Evolutionary conservation across 1,284 basidiomycete genomes (phyloP), one percentile per base, ranked within the genome.

Genomic region (Coniferiporia weirii): DNA sequence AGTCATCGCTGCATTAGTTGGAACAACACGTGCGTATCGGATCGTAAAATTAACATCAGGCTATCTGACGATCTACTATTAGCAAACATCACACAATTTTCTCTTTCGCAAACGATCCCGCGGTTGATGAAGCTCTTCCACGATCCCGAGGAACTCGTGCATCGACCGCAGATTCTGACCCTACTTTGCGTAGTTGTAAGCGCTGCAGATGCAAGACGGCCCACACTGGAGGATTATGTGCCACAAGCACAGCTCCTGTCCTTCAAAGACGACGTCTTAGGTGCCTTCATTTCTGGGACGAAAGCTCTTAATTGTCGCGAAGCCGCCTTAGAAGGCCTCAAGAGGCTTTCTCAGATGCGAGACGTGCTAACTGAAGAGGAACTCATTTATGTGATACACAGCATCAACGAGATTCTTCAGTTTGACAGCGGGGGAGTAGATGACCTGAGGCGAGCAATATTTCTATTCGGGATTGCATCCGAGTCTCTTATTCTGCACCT

Each of bases 211-310:
- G 78, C 79, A 4, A 68, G 66, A 7, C 59, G 67, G 38, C 59
- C 64, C 57, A 57, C 59, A 1, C 67, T 70, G 52, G 71, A 56
- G 56, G 68, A 58, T 60, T 71, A 63, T 20, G 63, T 63, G 7
- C 59, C 66, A 46, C 63, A 78, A 27, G 67, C 73, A n/a, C 76
- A 79, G 0, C 75, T 95, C 50, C 69, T 77, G 27, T 76, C 82
- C 0, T 88, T 82, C 73, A 90, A 91, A 66, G 92, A 95, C 64
- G 82, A 88, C 57, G 75, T 95, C 0, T 74, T 94, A 4, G 84
- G 84, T 7, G 72, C 84, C 20, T 70, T 91, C 35, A 82, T 80
- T 12, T 79, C 82, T 1, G 87, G 87, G 1, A 69, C 93, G 57
- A 85, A 84, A 65, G 70, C 72, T 0, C 62, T 79, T 1, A 72